phyloP scores from a whole-genome alignment of 139 green algal genomes.

The Micractinium sp. region DNA sequence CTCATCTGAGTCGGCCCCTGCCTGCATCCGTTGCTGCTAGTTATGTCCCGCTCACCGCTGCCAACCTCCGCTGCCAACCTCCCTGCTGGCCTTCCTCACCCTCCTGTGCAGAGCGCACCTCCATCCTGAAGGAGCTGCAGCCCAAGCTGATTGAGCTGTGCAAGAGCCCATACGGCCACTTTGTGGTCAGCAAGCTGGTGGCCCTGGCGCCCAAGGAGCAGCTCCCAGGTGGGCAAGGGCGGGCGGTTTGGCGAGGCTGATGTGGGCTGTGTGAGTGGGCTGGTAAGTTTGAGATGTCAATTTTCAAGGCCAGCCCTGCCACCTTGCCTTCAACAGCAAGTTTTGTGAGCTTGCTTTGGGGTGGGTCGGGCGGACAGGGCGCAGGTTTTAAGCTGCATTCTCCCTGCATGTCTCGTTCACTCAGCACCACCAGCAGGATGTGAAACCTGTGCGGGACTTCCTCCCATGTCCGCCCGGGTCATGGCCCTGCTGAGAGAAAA shows the following conservation, averaged over 20 bases:
- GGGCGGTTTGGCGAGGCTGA: background rate
- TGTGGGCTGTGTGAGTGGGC: background rate
- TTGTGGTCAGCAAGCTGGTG: constrained; percentile 87
- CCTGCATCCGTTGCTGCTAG: too few relatives aligned
- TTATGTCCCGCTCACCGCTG: background rate
- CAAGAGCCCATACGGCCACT: constrained; percentile 83
- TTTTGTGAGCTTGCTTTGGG: background rate
- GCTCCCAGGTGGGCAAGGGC: constrained; percentile 55
- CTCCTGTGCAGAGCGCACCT: constrained; percentile 40
- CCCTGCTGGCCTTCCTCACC: too few relatives aligned
- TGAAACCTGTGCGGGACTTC: constrained; percentile 54
- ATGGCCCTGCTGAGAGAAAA: constrained; percentile 69
- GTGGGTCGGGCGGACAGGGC: background rate
- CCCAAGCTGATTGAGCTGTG: constrained; percentile 73
- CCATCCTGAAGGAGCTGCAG: constrained; percentile 74
- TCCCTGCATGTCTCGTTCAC: background rate
- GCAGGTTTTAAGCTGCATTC: background rate
- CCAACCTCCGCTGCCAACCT: background rate
- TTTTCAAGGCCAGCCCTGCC: background rate
- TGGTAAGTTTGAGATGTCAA: background rate
- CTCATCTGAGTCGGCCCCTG: too few relatives aligned
- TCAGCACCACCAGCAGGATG: constrained; percentile 38
- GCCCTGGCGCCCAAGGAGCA: constrained; percentile 65
- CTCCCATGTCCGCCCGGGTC: constrained; percentile 40
- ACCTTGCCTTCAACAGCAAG: background rate